phyloP scores from a whole-genome alignment of 192 early-diverging fungal species.

The Jimgerdemannia flammicorona region DNA sequence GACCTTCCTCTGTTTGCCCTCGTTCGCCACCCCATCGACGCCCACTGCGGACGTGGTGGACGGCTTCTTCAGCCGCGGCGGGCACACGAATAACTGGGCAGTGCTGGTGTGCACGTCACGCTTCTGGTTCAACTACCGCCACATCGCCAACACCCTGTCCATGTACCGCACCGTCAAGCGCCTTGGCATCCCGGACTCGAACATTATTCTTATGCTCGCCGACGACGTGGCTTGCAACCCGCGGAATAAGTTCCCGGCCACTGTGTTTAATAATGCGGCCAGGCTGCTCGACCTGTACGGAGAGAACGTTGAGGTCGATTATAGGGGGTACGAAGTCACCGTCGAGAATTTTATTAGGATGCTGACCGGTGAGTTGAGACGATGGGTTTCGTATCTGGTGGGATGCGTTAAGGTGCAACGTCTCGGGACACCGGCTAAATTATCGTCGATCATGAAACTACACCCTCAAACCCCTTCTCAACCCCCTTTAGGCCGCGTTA shows the following conservation, averaged over 20 bases:
- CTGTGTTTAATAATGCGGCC: conserved; percentile 88
- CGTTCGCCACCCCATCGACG: too few relatives aligned
- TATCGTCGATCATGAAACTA: neutral
- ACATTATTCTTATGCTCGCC: conserved; percentile 99
- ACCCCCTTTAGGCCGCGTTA: conserved; percentile 64
- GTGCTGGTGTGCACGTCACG: conserved; percentile 96
- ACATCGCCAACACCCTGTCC: conserved; percentile 97
- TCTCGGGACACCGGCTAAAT: neutral
- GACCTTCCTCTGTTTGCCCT: too few relatives aligned
- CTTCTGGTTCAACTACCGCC: conserved; percentile 99
- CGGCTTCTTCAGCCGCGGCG: conserved; percentile 57
- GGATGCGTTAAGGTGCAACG: neutral
- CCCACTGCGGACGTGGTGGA: conserved; percentile 25
- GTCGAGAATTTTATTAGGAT: conserved; percentile 98
- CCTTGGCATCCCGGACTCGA: conserved; percentile 96
- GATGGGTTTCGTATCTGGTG: neutral
- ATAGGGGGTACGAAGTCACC: conserved; percentile 98
- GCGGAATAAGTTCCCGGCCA: conserved; percentile 87
- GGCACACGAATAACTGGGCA: conserved; percentile 98
- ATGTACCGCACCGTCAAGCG: conserved; percentile 99
- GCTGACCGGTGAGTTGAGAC: conserved; percentile 63
- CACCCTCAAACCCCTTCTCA: neutral
- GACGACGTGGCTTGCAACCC: conserved; percentile 99
- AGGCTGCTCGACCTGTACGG: conserved; percentile 89
- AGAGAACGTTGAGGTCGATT: conserved; percentile 97